Base-by-base conservation (phyloP, 495 filamentous ascomycete species). In the Penicillium steckii region DNA sequence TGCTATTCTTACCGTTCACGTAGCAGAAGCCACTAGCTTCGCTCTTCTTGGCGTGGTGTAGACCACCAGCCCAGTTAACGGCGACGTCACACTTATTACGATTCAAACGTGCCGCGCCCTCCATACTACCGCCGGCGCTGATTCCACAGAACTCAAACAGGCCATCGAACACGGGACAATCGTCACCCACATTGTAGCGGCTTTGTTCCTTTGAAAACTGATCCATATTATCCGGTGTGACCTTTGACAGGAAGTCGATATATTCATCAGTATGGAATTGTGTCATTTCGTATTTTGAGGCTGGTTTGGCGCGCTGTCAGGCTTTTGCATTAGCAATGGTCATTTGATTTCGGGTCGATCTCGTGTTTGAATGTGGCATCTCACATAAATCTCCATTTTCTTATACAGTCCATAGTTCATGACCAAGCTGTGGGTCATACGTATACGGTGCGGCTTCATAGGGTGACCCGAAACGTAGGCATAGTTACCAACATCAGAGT, bases 231-330 rank as follows among this genome's bases (percentile, higher is more conserved):
- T 97, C 94, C 4, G 94, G 95, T 0, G 94, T 97, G 19, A 99
- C 95, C 57, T 91, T 91, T 47, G 90, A 87, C 17, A 99, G 75
- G 70, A 99, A 99, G 48, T 99, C 95, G 62, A 99, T 92, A 69
- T 99, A 99, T 70, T 99, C 94, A 68, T 99, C 94, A 7, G 94
- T 97, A 70, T 99, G 94, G 65, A 97, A 99, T 67, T 97, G 95
- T 49, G 94, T 97, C 94, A 99, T 99, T 66, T 99, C 94, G 56
- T 88, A 87, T 51, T 89, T 91, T 23, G 90, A 93, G 13, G 94
- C 94, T 8, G 94, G 94, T 77, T 99, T 99, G 35, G 94, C 94
- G 60, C 94, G 90, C 92, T 97, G 61, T 40, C 29, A 30, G n/a
- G 18, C 55, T 58, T 50, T 58, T 47, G 41, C 42, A 51, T 76